A percentile compares a stretch with the other conserved stretches of the same genome.
These are phyloP conservation scores for Chaetomidium leptoderma DNA, from an alignment of 495 filamentous ascomycete species.

Conservation along the genomic window DNA sequence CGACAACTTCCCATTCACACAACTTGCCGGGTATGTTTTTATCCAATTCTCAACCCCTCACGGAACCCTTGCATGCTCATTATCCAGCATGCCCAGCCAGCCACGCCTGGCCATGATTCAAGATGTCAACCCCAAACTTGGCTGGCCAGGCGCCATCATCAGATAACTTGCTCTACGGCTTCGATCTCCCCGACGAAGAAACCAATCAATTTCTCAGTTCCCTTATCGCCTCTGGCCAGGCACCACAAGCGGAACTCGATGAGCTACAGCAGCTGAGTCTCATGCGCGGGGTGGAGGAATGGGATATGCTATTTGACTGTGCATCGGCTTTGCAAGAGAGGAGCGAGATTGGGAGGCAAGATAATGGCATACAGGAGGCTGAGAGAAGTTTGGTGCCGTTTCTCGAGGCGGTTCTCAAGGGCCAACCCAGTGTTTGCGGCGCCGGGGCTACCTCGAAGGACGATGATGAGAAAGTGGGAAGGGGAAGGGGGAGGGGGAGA, in stretches of 20 bases:
- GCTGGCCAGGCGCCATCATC: background rate
- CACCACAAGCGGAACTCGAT: conserved; percentile 25
- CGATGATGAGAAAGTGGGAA: background rate
- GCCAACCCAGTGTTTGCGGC: background rate
- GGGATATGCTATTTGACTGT: conserved; percentile 30
- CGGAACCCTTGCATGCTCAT: background rate
- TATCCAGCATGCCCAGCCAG: background rate
- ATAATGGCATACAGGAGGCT: background rate
- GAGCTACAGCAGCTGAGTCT: conserved; percentile 26
- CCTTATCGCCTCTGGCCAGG: conserved; percentile 22
- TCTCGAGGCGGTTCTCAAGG: conserved; percentile 8
- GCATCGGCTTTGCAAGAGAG: conserved; percentile 25
- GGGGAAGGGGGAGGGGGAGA: background rate
- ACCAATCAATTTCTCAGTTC: conserved; percentile 24
- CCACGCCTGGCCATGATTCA: background rate
- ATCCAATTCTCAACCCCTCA: background rate
- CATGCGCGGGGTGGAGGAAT: conserved; percentile 33
- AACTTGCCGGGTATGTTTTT: no score
- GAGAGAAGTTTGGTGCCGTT: conserved; percentile 16
- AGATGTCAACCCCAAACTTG: conserved; percentile 1
- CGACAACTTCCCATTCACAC: no score
- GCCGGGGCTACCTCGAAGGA: background rate
- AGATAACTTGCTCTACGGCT: conserved; percentile 25
- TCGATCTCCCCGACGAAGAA: conserved; percentile 29
- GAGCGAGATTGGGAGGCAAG: background rate